Evolutionary conservation across 306 rosid species (phyloP).

Genomic region (Urtica urens): DNA sequence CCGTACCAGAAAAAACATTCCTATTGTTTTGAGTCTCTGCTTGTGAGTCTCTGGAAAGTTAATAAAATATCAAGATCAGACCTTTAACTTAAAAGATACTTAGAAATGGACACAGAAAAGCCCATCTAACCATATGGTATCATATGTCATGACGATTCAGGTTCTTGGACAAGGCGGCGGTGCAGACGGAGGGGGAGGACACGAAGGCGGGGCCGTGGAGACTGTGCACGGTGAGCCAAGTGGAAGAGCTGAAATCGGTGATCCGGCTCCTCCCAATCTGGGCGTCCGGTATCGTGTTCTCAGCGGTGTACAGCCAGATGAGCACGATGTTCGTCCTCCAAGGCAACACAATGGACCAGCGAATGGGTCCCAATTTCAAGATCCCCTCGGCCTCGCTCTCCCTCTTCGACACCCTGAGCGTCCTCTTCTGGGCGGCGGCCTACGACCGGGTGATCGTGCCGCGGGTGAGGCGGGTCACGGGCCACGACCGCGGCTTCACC

Average conservation of each 20-base stretch:
- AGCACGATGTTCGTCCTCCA: constrained; percentile 80
- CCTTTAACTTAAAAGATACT: not conserved
- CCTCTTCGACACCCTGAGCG: constrained; percentile 68
- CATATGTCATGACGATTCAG: constrained; percentile 23
- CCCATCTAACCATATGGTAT: not conserved
- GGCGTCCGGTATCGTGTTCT: constrained; percentile 61
- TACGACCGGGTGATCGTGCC: constrained; percentile 59
- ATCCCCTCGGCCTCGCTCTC: constrained; percentile 83
- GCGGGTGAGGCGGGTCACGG: constrained; percentile 40
- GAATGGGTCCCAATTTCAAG: constrained; percentile 51
- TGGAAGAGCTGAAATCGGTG: constrained; percentile 68
- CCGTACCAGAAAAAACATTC: no score
- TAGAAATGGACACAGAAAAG: not conserved
- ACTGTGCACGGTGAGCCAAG: constrained; percentile 78
- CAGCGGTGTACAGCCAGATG: constrained; percentile 77
- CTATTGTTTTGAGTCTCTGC: no score
- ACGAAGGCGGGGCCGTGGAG: constrained; percentile 45
- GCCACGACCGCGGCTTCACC: constrained; percentile 60
- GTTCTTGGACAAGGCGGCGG: constrained; percentile 70
- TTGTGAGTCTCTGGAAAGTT: no score
- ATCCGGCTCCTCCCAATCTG: constrained; percentile 60
- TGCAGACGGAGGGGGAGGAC: constrained; percentile 29
- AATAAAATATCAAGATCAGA: not conserved
- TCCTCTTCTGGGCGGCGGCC: constrained; percentile 58
- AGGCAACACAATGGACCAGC: constrained; percentile 77